These are phyloP conservation scores for Leishmania aethiopica DNA, from an alignment of 208 protist species.

Conservation along the genomic window DNA sequence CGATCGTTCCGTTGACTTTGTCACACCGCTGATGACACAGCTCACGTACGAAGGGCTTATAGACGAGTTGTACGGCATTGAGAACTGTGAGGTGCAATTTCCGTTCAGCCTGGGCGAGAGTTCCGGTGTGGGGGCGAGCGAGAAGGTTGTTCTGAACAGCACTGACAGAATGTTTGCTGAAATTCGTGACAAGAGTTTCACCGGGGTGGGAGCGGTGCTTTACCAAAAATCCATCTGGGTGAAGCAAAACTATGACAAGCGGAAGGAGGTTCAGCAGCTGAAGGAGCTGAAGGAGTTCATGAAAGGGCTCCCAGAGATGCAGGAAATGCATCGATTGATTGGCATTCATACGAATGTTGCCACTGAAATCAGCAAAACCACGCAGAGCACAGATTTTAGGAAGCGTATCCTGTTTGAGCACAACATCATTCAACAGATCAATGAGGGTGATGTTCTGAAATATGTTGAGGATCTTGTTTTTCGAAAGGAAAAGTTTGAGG, in stretches of 20 bases:
- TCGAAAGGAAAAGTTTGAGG: conserved; percentile 50
- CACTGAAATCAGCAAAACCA: conserved; percentile 76
- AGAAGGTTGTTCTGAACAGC: conserved; percentile 46
- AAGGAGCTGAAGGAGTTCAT: conserved; percentile 91
- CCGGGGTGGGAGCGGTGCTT: conserved; percentile 69
- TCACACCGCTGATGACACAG: conserved; percentile 88
- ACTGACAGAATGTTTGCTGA: conserved; percentile 79
- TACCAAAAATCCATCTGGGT: conserved; percentile 86
- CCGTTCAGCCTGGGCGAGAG: conserved; percentile 75
- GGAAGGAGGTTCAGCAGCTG: conserved; percentile 84
- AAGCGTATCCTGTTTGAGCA: conserved; percentile 76
- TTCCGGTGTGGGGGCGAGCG: conserved; percentile 26
- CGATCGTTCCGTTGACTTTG: conserved; percentile 79
- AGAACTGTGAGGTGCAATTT: conserved; percentile 54
- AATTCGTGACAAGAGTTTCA: conserved; percentile 82
- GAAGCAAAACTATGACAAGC: conserved; percentile 86
- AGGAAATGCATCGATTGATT: conserved; percentile 81
- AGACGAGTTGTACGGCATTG: conserved; percentile 82
- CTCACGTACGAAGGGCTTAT: conserved; percentile 92
- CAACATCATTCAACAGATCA: conserved; percentile 70
- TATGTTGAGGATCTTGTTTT: conserved; percentile 89
- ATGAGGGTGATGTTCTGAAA: conserved; percentile 69
- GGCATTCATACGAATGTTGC: conserved; percentile 83
- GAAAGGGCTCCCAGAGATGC: conserved; percentile 83
- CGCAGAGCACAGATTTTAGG: conserved; percentile 65